phyloP scores from a whole-genome alignment of 805 yeast species.

The Saturnispora mendoncae region DNA sequence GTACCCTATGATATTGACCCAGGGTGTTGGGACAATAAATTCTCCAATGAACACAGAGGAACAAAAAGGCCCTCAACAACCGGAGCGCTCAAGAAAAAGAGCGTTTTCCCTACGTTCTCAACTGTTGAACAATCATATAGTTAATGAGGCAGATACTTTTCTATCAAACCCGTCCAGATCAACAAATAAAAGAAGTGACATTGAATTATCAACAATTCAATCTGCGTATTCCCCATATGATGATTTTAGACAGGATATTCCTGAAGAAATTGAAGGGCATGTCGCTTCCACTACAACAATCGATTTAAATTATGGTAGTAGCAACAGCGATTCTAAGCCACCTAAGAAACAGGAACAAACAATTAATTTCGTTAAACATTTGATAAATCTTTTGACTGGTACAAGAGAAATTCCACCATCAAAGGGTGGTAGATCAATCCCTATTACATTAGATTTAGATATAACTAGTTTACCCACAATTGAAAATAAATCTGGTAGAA shows the following conservation, averaged over 20 bases:
- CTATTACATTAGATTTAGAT: slow-evolving; percentile 42
- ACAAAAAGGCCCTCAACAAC: slow-evolving; percentile 18
- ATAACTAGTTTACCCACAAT: slow-evolving; percentile 25
- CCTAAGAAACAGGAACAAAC: not conserved
- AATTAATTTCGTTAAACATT: not conserved
- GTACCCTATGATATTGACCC: not conserved
- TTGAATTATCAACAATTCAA: slow-evolving; percentile 28
- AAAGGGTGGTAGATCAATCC: slow-evolving; percentile 67
- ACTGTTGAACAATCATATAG: slow-evolving; percentile 40
- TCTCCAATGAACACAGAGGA: slow-evolving; percentile 8
- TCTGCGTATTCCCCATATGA: slow-evolving; percentile 23
- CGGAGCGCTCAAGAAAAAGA: slow-evolving; percentile 39
- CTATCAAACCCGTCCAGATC: slow-evolving; percentile 10
- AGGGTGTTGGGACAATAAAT: not conserved
- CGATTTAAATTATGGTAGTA: too few relatives aligned
- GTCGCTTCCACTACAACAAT: not conserved
- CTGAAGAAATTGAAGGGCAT: slow-evolving; percentile 9
- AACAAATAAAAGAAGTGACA: slow-evolving; percentile 19
- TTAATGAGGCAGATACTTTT: slow-evolving; percentile 19
- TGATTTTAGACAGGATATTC: slow-evolving; percentile 18
- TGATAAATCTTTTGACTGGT: slow-evolving; percentile 31
- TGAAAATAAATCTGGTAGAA: slow-evolving; percentile 22
- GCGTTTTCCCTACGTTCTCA: slow-evolving; percentile 64
- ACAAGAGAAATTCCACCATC: slow-evolving; percentile 42
- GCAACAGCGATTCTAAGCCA: too few relatives aligned